Evolutionary conservation across 768 basidiomycete genomes (phyloP).

Genomic region (Lactarius evosmus): DNA sequence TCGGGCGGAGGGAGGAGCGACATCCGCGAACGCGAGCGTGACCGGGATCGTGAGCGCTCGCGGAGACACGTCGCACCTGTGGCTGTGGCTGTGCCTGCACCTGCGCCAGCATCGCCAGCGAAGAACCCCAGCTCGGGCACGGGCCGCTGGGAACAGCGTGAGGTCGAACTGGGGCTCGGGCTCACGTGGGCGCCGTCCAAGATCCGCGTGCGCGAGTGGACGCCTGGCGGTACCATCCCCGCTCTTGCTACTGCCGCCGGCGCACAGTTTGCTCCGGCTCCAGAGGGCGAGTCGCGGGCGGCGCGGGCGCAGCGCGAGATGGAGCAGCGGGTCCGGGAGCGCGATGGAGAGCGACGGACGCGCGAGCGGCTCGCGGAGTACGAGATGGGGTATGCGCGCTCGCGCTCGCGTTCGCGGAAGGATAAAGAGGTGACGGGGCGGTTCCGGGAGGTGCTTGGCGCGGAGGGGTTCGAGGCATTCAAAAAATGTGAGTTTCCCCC

Average conservation of each 20-base stretch:
- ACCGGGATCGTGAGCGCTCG: slow-evolving; percentile 20
- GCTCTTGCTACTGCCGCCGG: background rate
- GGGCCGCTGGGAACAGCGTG: slow-evolving; percentile 27
- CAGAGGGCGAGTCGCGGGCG: slow-evolving; percentile 8
- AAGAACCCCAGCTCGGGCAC: background rate
- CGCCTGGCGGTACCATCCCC: slow-evolving; percentile 2
- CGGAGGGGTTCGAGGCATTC: slow-evolving; percentile 32
- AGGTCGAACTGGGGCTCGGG: slow-evolving; percentile 27
- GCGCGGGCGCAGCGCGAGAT: slow-evolving; percentile 29
- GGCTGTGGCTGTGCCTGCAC: background rate
- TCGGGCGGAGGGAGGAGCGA: slow-evolving; percentile 8
- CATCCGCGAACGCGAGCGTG: slow-evolving; percentile 22
- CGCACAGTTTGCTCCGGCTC: background rate
- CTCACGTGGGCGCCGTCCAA: slow-evolving; percentile 29
- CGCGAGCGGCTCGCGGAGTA: slow-evolving; percentile 31
- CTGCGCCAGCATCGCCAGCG: background rate
- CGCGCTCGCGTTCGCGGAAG: slow-evolving; percentile 13
- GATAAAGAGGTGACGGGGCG: slow-evolving; percentile 27
- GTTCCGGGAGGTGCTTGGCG: slow-evolving; percentile 25
- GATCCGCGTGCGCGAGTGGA: slow-evolving; percentile 29
- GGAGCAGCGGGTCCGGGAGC: slow-evolving; percentile 28
- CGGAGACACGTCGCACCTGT: slow-evolving; percentile 11
- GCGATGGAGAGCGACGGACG: slow-evolving; percentile 29
- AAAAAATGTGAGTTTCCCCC: slow-evolving; percentile 65
- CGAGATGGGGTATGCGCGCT: slow-evolving; percentile 29